Conservation (phyloP, 208 protist genomes). For the Leishmania aethiopica region DNA sequence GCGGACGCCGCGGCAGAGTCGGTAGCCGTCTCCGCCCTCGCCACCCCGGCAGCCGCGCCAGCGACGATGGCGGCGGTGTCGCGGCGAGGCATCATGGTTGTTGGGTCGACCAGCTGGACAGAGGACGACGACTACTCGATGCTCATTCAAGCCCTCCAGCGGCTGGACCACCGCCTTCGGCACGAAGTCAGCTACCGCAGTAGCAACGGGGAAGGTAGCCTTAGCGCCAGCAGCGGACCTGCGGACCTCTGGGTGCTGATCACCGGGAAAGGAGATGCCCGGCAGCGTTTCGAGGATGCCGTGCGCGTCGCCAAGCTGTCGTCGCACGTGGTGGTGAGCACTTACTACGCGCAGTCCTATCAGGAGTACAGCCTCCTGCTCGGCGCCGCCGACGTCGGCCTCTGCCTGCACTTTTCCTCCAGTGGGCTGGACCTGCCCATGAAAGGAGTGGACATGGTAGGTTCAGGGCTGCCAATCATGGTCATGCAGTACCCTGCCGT, state of each 20-base stretch:
- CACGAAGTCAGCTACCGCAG: slow-evolving; percentile 25
- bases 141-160: slow-evolving; percentile 87
- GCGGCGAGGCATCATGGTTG: slow-evolving; percentile 69
- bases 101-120: slow-evolving; percentile 96
- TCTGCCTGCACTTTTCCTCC: slow-evolving; percentile 95
- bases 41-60: slow-evolving; percentile 7
- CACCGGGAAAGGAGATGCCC: slow-evolving; percentile 72
- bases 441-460: slow-evolving; percentile 98
- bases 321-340: slow-evolving; percentile 77
- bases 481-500: slow-evolving; percentile 89
- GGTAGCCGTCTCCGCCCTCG: neutral
- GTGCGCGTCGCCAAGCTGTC: slow-evolving; percentile 60
- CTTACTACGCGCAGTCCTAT: slow-evolving; percentile 91
- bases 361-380: slow-evolving; percentile 94
- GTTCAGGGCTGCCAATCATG: slow-evolving; percentile 91
- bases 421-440: slow-evolving; percentile 97
- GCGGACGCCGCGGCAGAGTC: slow-evolving; percentile 27
- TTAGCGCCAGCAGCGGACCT: slow-evolving; percentile 1
- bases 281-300: slow-evolving; percentile 64
- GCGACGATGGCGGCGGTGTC: neutral
- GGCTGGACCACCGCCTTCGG: slow-evolving; percentile 75
- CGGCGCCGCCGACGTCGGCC: slow-evolving; percentile 91
- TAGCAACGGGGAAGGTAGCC: slow-evolving; percentile 23
- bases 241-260: slow-evolving; percentile 77
- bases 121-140: slow-evolving; percentile 96